Percentiles rank a stretch among this genome's conserved stretches.
Conservation (phyloP, 2,329 filamentous ascomycete species). For the Metarhizium album region DNA sequence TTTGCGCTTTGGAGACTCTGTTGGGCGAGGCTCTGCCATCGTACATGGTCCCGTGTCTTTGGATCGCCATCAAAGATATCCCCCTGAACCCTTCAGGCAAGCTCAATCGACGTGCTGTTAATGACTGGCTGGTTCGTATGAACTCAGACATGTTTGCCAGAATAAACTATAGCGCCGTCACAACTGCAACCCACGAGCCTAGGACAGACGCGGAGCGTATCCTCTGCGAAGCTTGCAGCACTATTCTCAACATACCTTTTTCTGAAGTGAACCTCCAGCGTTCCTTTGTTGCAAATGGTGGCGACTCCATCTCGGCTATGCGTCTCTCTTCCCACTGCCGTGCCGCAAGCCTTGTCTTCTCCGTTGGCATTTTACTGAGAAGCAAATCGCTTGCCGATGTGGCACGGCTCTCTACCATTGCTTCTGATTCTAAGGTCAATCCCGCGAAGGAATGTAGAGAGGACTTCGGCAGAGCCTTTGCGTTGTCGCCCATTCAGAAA, state of each 20-base stretch:
- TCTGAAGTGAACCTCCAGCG: slow-evolving; percentile 18
- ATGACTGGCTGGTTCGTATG: slow-evolving; percentile 1
- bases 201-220: slow-evolving; percentile 4
- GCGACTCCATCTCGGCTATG: slow-evolving; percentile 35
- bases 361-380: slow-evolving; percentile 13
- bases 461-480: neutral
- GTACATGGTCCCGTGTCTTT: slow-evolving; percentile 3
- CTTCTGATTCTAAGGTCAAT: neutral
- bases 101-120: slow-evolving; percentile 8
- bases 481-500: slow-evolving; percentile 7
- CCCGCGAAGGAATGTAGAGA: neutral
- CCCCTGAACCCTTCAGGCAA: slow-evolving; percentile 10
- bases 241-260: slow-evolving; percentile 26
- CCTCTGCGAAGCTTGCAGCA: slow-evolving; percentile 23
- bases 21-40: slow-evolving; percentile 2
- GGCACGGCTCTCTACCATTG: neutral
- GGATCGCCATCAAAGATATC: slow-evolving; percentile 3
- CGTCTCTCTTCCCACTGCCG: slow-evolving; percentile 28
- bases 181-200: neutral
- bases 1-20: slow-evolving; percentile 6
- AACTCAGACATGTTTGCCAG: neutral
- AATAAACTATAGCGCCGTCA: neutral
- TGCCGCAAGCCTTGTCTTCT: slow-evolving; percentile 17
- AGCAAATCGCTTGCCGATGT: slow-evolving; percentile 1
- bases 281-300: slow-evolving; percentile 29